These are phyloP conservation scores for Poa pratensis DNA, from an alignment of 176 grass and related monocot species.

Conservation along the genomic window DNA sequence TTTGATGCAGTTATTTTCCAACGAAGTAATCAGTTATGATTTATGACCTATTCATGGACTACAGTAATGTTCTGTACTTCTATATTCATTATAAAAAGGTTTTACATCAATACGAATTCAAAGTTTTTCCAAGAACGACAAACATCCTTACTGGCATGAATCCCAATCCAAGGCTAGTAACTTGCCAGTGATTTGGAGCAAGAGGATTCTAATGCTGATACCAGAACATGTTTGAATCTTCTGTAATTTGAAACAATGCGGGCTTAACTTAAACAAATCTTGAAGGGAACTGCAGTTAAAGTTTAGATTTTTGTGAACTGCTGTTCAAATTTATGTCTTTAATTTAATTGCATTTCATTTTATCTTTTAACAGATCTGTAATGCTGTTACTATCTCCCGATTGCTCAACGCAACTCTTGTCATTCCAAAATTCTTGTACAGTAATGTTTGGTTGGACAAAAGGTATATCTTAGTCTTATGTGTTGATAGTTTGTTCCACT, in stretches of 20 bases:
- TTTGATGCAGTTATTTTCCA: slow-evolving; percentile 13
- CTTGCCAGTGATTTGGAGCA: not conserved
- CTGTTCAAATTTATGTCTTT: slow-evolving; percentile 29
- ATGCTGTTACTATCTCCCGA: slow-evolving; percentile 81
- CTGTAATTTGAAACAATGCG: not conserved
- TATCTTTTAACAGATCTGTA: slow-evolving; percentile 81
- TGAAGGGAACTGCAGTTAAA: not conserved
- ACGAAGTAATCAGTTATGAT: not conserved
- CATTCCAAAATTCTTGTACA: slow-evolving; percentile 87
- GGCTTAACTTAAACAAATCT: slow-evolving; percentile 23
- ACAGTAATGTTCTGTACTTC: not conserved
- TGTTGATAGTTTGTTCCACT: slow-evolving; percentile 16
- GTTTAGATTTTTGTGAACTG: slow-evolving; percentile 26
- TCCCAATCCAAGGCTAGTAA: slow-evolving; percentile 8
- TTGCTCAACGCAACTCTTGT: slow-evolving; percentile 94
- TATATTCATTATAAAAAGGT: not conserved
- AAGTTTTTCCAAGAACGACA: not conserved
- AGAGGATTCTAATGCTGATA: not conserved
- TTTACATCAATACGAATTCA: not conserved
- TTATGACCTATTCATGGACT: not conserved
- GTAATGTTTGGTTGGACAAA: slow-evolving; percentile 93
- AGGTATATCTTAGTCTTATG: slow-evolving; percentile 59
- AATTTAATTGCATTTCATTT: slow-evolving; percentile 19
- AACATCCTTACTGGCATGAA: slow-evolving; percentile 9
- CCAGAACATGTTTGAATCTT: slow-evolving; percentile 7